Evolutionary conservation across 768 basidiomycete genomes (phyloP).

Genomic region (Rhodocollybia butyracea): DNA sequence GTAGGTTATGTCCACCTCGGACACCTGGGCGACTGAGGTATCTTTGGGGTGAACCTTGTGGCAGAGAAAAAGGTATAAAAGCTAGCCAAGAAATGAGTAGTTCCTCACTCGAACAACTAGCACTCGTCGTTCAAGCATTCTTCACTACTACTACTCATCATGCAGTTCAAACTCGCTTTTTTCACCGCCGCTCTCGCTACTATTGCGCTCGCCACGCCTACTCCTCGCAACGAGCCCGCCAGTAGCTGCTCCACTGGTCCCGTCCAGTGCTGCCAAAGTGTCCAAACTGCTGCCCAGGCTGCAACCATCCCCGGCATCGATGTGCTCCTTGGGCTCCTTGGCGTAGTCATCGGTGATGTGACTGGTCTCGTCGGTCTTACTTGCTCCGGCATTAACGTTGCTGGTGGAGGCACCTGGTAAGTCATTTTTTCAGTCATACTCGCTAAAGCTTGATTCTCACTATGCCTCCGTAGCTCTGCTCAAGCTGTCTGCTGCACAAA

Average conservation of each 20-base stretch:
- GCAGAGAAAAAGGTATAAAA: background rate
- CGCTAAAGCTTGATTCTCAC: background rate
- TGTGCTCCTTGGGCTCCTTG: conserved; percentile 12
- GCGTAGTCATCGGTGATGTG: conserved; percentile 49
- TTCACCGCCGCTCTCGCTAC: background rate
- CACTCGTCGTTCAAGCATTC: conserved; percentile 4
- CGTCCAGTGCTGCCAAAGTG: conserved; percentile 14
- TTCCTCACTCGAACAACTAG: conserved; percentile 4
- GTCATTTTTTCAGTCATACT: background rate
- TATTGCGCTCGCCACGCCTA: background rate
- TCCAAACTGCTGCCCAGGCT: conserved; percentile 16
- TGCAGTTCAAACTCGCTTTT: conserved; percentile 8
- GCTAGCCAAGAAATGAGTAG: background rate
- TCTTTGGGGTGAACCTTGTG: too few relatives aligned
- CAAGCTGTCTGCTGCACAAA: conserved; percentile 6
- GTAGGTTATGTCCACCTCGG: too few relatives aligned
- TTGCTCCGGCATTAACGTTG: conserved; percentile 10
- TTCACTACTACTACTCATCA: background rate
- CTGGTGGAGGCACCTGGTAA: conserved; percentile 1
- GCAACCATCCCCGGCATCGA: conserved; percentile 7
- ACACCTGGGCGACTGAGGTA: too few relatives aligned
- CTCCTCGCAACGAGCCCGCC: background rate
- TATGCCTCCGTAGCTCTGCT: background rate
- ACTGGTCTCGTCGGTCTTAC: conserved; percentile 1
- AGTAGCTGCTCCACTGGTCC: conserved; percentile 2